Evolutionary conservation across 805 yeast genomes (phyloP), one percentile per base, ranked within the genome.

Genomic region (Komagataella populi): DNA sequence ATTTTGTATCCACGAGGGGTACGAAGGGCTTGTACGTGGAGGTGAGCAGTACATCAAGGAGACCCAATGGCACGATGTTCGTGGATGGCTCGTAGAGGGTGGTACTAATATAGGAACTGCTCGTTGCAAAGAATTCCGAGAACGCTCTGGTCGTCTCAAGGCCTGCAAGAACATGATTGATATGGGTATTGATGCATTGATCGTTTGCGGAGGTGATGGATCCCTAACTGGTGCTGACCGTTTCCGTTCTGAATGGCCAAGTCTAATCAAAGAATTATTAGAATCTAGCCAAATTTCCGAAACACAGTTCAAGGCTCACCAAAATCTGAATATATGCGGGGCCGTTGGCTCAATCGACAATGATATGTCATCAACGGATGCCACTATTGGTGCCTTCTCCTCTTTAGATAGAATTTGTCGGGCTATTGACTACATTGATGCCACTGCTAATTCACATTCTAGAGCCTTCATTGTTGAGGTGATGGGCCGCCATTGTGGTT

Each of bases 401-500:
- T 87, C 97, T 4, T 75, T 93, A 59, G 96, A 85, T 57, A 75
- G 99, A 64, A 93, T 93, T 59, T 85, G 96, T 68, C 87, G 88
- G 67, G 83, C 87, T 73, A 89, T 93, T 55, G 98, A 93, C 68
- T 91, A 88, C 71, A 93, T 93, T 58, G 97, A 90, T 67, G 96
- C 97, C 50, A 93, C 99, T 44, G 99, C 99, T 16, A 80, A 86
- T 58, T 91, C 98, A 2, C 99, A 93, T 67, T 87, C 96, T 12
- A 80, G 99, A 63, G 99, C 99, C 6, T 93, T 93, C 66, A 96
- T 93, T 47, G 86, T 93, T 54, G 99, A 93, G 67, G 99, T 93
- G 45, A 93, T 93, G 99, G 99, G 99, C 55, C 81, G 99, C 64
- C 97, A 93, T 67, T 93, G 99, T 74, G 99, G 99, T 56, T 93